Evolutionary conservation across 495 filamentous ascomycete genomes (phyloP).

Genomic region (Aspergillus steynii): DNA sequence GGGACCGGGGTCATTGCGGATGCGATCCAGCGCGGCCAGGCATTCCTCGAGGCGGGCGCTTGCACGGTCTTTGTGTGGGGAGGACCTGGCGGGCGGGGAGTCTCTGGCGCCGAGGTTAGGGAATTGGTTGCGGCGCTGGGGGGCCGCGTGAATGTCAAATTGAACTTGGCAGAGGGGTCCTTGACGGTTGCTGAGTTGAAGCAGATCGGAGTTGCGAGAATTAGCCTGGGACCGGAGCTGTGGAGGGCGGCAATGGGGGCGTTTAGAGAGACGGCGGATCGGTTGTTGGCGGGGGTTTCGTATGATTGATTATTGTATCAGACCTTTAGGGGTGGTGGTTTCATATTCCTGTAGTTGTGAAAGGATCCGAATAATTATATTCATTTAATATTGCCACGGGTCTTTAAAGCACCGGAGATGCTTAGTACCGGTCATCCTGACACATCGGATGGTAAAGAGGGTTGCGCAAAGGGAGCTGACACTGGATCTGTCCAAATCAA

Average conservation of each 20-base stretch:
- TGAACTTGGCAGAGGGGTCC: slow-evolving; percentile 26
- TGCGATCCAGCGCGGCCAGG: slow-evolving; percentile 42
- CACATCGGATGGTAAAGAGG: too few relatives aligned
- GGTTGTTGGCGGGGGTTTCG: neutral
- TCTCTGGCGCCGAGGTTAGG: slow-evolving; percentile 37
- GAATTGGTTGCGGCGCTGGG: slow-evolving; percentile 34
- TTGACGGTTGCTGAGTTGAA: slow-evolving; percentile 39
- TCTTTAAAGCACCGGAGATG: too few relatives aligned
- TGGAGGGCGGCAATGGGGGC: slow-evolving; percentile 27
- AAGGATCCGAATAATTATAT: too few relatives aligned
- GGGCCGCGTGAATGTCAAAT: slow-evolving; percentile 41
- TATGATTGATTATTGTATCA: neutral
- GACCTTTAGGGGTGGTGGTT: neutral
- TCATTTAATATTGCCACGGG: too few relatives aligned
- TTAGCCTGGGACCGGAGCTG: slow-evolving; percentile 42
- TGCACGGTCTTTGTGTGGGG: slow-evolving; percentile 52
- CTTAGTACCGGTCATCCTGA: too few relatives aligned
- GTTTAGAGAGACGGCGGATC: slow-evolving; percentile 32
- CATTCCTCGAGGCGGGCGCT: slow-evolving; percentile 47
- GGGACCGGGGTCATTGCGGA: slow-evolving; percentile 37
- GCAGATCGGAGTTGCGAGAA: slow-evolving; percentile 45
- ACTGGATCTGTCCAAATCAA: too few relatives aligned
- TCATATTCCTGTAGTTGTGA: too few relatives aligned
- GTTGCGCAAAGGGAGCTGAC: too few relatives aligned
- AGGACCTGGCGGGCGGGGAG: slow-evolving; percentile 27